Evolutionary conservation across 108 stramenopile genomes (phyloP).

Genomic region (Cyclotella baltica): DNA sequence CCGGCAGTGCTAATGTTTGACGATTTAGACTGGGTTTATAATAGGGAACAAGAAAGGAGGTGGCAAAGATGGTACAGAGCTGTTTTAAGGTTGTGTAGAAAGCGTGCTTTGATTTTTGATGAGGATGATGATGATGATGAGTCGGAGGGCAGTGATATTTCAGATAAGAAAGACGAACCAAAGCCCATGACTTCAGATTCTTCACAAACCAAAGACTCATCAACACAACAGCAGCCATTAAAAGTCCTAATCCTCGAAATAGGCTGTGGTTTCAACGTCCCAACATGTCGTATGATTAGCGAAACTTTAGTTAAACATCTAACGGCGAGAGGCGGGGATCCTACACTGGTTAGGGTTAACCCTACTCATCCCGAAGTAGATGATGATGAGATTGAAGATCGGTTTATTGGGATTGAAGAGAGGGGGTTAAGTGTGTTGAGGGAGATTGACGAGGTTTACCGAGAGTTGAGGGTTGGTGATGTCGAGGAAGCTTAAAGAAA

Average conservation of each 20-base stretch:
- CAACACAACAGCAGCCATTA: constrained; percentile 11
- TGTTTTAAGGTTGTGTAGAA: constrained; percentile 38
- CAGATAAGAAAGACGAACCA: neutral
- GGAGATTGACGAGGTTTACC: constrained; percentile 32
- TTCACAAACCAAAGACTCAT: neutral
- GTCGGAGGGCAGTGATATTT: constrained; percentile 5
- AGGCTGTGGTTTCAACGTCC: constrained; percentile 63
- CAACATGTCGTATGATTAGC: constrained; percentile 45
- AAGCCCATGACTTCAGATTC: neutral
- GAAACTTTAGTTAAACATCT: constrained; percentile 24
- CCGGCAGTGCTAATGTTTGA: constrained; percentile 55
- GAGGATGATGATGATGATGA: neutral
- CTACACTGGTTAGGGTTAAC: constrained; percentile 45
- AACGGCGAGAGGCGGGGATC: constrained; percentile 21
- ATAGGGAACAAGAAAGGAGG: constrained; percentile 33
- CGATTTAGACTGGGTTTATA: constrained; percentile 42
- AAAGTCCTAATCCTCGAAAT: constrained; percentile 62
- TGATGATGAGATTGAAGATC: constrained; percentile 26
- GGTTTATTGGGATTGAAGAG: constrained; percentile 41
- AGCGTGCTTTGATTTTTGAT: constrained; percentile 17
- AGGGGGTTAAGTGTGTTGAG: constrained; percentile 44
- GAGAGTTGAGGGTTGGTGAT: constrained; percentile 4
- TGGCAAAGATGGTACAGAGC: constrained; percentile 47
- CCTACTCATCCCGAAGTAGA: constrained; percentile 48
- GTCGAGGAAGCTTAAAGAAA: neutral